Base-by-base conservation (phyloP, 495 filamentous ascomycete species). In the Penicillium cinerascens region DNA sequence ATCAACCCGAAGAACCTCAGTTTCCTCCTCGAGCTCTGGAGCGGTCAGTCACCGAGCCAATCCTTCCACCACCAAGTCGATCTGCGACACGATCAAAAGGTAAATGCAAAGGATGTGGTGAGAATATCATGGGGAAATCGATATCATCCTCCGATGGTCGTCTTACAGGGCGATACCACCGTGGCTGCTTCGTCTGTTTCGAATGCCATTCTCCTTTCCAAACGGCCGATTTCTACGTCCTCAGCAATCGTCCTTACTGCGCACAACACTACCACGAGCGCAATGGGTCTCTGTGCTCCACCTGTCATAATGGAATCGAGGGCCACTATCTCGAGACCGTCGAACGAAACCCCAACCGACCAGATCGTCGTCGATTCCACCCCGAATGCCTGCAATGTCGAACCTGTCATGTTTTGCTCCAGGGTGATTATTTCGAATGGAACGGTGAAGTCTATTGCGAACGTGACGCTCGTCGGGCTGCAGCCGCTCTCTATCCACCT, bases 81-180 rank as follows among this genome's bases (percentile, higher is more conserved):
- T 70, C 72, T 5, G 48, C 58, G 15, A 61, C 63, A 4, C 64
- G 65, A 39, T 59, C 74, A 47, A 90, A 91, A 49, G 89, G 91
- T 7, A 83, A 80, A 42, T 98, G 93, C 69, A 86, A 90, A 47
- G 89, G 88, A 3, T 98, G 93, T 66, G 75, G 80, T 23, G 77
- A 86, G 49, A 69, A 74, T 7, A 98, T 98, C 61, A 80, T 80
- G 39, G 93, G 93, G 17, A 97, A 96, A 66, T 96, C 92, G 0
- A 83, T 98, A 42, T 93, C 91, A 23, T 93, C 89, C 13, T 91
- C 92, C 1, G 93, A 97, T 56, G 95, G 95, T 18, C 87, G 92
- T 40, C 78, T 98, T 4, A 95, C 92, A 2, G 93, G 93, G 1
- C 84, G 91, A 33, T 98, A 96, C 61, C 93, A 98, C 69, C 91